Base-by-base conservation (phyloP, 2,329 filamentous ascomycete species). In the Chlorencoelia australis region DNA sequence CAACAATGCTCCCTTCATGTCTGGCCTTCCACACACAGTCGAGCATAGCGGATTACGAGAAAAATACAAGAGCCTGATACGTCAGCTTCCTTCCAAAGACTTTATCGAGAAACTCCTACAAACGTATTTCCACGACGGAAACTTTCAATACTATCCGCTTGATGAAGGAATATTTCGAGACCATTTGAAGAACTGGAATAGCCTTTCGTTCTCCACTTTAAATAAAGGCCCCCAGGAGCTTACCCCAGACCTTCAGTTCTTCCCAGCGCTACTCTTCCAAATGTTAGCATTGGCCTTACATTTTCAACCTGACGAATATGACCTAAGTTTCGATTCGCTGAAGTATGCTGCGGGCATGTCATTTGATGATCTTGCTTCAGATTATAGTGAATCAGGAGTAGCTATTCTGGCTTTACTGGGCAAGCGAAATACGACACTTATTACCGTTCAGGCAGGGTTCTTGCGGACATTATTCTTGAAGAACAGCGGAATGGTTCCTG, bases 231-330 rank as follows among this genome's bases (percentile, higher is more conserved):
- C 71, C 0, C 60, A 66, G 27, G 67, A 64, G 4, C 55, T 77
- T 17, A 56, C 65, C 3, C 60, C 64, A 0, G 66, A 73, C 40
- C 51, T 77, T 40, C 61, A 69, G 33, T 68, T 67, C 4, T 75
- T 79, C 39, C 75, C 75, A 1, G 73, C 71, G 0, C 51, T 79
- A 32, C 53, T 79, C 3, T 75, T 79, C 47, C 70, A 78, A 49
- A 61, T 75, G 20, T 52, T 74, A 11, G 73, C 73, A 3, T 65
- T 65, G 3, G 65, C 69, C 11, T 55, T 79, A 27, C 59, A 78
- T 33, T 63, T 68, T 20, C 59, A 77, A 16, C 66, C 68, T 0
- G 58, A 64, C 2, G 61, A 62, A 7, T 56, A 64, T 7, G 64
- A 71, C 19, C 55, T 64, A 25, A 64, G 59, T 4, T 73, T 75